These are phyloP conservation scores for Leishmania aethiopica DNA, from an alignment of 208 protist genomes.

Conservation along the genomic window DNA sequence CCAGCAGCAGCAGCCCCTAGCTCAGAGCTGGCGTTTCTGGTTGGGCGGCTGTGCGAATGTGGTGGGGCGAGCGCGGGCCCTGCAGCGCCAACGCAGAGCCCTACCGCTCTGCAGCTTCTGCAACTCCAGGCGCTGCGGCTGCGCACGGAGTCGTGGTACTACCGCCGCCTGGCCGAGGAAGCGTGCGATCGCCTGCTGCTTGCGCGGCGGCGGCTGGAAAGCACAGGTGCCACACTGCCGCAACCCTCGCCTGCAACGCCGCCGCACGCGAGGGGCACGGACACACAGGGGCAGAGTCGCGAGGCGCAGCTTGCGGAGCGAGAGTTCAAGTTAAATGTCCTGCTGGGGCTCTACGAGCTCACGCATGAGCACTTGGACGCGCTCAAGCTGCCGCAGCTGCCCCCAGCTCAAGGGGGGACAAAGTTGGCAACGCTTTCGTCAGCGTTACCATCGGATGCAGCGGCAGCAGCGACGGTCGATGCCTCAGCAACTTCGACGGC, in stretches of 20 bases:
- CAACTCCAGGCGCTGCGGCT: slow-evolving; percentile 82
- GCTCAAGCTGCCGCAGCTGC: slow-evolving; percentile 27
- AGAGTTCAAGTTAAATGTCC: slow-evolving; percentile 70
- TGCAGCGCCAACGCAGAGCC: neutral
- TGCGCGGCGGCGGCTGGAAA: neutral
- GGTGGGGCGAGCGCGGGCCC: neutral
- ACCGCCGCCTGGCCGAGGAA: slow-evolving; percentile 56
- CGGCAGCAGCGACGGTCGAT: neutral
- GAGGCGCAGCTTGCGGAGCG: slow-evolving; percentile 48
- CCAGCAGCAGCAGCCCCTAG: slow-evolving; percentile 6
- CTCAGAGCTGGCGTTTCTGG: slow-evolving; percentile 43
- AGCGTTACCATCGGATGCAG: neutral
- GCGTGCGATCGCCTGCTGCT: slow-evolving; percentile 15
- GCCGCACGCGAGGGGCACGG: neutral
- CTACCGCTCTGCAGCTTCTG: slow-evolving; percentile 51
- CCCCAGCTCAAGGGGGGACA: neutral
- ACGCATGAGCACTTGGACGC: slow-evolving; percentile 74
- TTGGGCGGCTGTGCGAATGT: slow-evolving; percentile 32
- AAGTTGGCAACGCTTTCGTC: neutral
- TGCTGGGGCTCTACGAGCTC: slow-evolving; percentile 84
- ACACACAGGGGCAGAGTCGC: slow-evolving; percentile 3
- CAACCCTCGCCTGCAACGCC: neutral
- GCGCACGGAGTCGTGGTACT: slow-evolving; percentile 61
- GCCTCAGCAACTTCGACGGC: neutral
- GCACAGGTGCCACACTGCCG: neutral